Base-by-base conservation (phyloP, 1,284 basidiomycete genomes). In the Marasmius fiardii region DNA sequence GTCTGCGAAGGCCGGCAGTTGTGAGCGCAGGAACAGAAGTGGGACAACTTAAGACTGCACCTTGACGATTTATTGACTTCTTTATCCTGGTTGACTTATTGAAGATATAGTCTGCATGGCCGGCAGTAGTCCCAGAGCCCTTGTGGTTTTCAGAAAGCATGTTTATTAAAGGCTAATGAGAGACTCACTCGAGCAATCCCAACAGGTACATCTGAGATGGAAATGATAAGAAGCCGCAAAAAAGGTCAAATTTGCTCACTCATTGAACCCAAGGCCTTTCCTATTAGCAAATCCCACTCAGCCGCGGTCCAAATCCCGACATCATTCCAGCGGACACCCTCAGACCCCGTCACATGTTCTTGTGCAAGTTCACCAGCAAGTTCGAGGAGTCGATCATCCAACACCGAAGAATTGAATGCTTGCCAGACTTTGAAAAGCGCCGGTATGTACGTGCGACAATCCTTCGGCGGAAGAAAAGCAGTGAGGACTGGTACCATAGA, bases 331-430 rank as follows among this genome's bases (percentile, higher is more conserved):
- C 73, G 68, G 4, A 81, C 78, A 34, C 78, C 77, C 56, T 72
- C 70, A 14, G 79, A 82, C 21, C 83, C 81, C 43, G 69, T 67
- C 28, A 93, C 78, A 66, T 95, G 90, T 65, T 90, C 85, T 65
- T 92, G 86, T 0, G 91, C 79, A 12, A 96, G 73, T 34, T 86
- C 78, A 37, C 89, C 91, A 54, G 88, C 83, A 4, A 95, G 71
- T 62, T 95, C 90, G n/a, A 95, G 77, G 64, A 95, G 77, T 61
- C 92, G 84, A 60, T 95, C 93, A 63, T 96, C 93, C 56, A 93
- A 75, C 18, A 88, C 76, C 39, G 81, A 81, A 0, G 90, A 92
- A 64, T 92, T 92, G 69, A 93, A 92, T 3, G 88, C 85, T 65
- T 92, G 87, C 92, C 93, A 95, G 0, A 95, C 74, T 57, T 82